Percentiles rank a stretch among this genome's conserved stretches.
phyloP scores from a whole-genome alignment of 352 stramenopile species.

The Globisporangium alternatum region DNA sequence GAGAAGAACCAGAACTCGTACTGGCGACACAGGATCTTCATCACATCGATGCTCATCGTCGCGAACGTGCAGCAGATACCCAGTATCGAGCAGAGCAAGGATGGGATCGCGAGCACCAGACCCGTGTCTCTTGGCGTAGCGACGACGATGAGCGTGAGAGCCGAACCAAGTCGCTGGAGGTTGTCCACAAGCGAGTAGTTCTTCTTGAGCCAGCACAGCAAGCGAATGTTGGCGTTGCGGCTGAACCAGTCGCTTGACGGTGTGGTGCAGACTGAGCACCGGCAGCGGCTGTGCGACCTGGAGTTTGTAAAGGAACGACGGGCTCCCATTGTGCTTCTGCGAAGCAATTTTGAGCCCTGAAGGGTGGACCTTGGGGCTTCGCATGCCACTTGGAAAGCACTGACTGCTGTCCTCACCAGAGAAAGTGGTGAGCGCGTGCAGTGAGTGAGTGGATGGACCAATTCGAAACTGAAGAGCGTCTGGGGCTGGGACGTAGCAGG shows the following conservation, averaged over 20 bases:
- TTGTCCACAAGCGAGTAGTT: background rate
- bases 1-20: conserved; percentile 26
- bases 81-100: conserved; percentile 9
- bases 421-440: too few relatives aligned
- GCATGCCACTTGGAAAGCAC: background rate
- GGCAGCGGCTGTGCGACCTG: conserved; percentile 7
- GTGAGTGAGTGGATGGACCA: too few relatives aligned
- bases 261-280: conserved; percentile 2
- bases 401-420: background rate
- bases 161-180: background rate
- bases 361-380: background rate
- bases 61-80: conserved; percentile 5
- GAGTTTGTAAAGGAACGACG: conserved; percentile 8
- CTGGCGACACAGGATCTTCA: conserved; percentile 11
- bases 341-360: background rate
- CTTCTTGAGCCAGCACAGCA: conserved; percentile 7
- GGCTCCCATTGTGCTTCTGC: background rate
- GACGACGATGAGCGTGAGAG: background rate
- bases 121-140: background rate
- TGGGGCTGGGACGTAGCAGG: too few relatives aligned
- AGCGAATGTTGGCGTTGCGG: background rate
- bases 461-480: too few relatives aligned
- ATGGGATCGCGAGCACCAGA: conserved; percentile 16
- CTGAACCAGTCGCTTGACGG: background rate
- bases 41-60: conserved; percentile 20